Evolutionary conservation across 768 basidiomycete genomes (phyloP).

Genomic region (Hygrocybe coccinea): DNA sequence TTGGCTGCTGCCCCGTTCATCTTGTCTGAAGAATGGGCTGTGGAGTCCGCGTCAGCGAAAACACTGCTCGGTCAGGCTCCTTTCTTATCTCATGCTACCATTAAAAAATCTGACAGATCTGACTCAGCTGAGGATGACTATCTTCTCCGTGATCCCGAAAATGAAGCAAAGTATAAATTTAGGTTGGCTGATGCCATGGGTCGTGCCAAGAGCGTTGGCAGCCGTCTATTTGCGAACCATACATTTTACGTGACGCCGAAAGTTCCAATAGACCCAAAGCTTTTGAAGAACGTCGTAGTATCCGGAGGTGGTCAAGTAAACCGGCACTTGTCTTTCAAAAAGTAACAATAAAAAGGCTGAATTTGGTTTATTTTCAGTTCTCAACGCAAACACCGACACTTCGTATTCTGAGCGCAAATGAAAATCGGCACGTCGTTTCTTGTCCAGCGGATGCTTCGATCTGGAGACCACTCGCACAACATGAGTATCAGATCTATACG

Average conservation of each 20-base stretch:
- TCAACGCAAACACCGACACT: constrained; percentile 47
- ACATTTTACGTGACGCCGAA: constrained; percentile 73
- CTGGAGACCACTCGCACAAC: constrained; percentile 55
- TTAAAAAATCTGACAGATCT: background rate
- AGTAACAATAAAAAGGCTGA: no score
- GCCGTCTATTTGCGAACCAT: constrained; percentile 57
- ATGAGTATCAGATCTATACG: constrained; percentile 56
- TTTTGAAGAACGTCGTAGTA: constrained; percentile 64
- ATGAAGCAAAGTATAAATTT: constrained; percentile 65
- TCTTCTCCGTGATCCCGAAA: constrained; percentile 51
- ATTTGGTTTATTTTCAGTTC: constrained; percentile 28
- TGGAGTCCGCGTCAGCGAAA: constrained; percentile 49
- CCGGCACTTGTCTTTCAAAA: constrained; percentile 7
- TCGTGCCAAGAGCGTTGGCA: constrained; percentile 49
- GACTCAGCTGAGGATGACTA: constrained; percentile 59
- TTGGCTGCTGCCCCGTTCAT: constrained; percentile 59
- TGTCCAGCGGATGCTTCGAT: constrained; percentile 57
- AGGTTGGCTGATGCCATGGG: constrained; percentile 55
- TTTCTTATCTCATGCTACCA: background rate
- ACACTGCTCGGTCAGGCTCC: constrained; percentile 57
- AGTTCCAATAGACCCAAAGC: constrained; percentile 51
- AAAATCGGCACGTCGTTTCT: constrained; percentile 59
- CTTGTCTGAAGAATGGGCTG: constrained; percentile 66
- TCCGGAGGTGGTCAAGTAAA: constrained; percentile 70
- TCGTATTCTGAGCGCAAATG: constrained; percentile 48